Evolutionary conservation across 345 rosid species (phyloP), one percentile per base, ranked within the genome.

Genomic region (Melaleuca alternifolia): DNA sequence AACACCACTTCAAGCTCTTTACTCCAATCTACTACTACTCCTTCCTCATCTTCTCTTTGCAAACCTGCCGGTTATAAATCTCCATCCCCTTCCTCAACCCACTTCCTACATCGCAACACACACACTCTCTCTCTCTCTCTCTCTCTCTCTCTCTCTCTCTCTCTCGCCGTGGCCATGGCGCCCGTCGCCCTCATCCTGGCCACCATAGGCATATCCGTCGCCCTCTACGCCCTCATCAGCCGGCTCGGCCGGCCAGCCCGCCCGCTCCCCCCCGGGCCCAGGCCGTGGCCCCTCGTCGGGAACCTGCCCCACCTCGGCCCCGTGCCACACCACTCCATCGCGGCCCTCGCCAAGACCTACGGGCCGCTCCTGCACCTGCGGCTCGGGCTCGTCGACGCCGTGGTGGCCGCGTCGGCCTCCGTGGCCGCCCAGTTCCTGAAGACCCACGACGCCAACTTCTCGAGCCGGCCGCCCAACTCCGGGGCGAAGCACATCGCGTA

Each of bases 401-500:
- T 96, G 23, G 98, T 97, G 85, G 99, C 94, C 1, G 94, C 98
- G 4, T 97, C 99, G 3, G 95, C 98, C 3, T 92, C 98, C 13
- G 95, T 94, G 48, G 99, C 99, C 5, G 89, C 95, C 7, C 98
- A 96, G 90, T 95, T 95, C 89, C 87, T 97, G 87, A 96, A 95
- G 87, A 53, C 84, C 53, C 96, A 97, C 33, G 99, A 97, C 46
- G 89, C 95, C 21, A 97, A 96, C 85, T 97, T 97, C 92, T 92
- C 95, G 10, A 95, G 96, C 93, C 91, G 99, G 30, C 99, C 99
- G 23, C 98, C 99, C 2, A 97, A 92, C 88, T 88, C 99, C 6
- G 99, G 99, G 26, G 99, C 97, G 21, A 96, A 96, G 87, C 89
- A 97, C 83, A 89, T 97, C 11, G 98, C 99, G 1, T 97, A 97